Evolutionary conservation across 345 rosid genomes (phyloP), one percentile per base, ranked within the genome.

Genomic region (Excoecaria cochinchinensis): DNA sequence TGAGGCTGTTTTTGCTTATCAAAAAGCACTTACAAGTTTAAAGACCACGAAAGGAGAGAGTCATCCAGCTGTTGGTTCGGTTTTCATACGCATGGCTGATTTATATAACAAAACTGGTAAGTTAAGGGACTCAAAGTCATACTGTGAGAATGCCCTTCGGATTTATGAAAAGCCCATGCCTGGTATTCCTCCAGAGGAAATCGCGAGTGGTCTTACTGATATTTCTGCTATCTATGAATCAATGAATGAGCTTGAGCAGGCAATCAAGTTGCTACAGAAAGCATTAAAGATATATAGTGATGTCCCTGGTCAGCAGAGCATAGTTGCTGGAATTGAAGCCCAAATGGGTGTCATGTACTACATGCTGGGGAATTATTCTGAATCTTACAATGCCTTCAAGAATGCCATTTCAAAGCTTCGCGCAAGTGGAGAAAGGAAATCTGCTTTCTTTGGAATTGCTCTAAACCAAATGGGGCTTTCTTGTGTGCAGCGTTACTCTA

Each of bases 381-480:
- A 95, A 19, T 89, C 97, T 58, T 91, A 95, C 70, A 79, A 77
- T 80, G 83, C 84, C 55, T 86, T 95, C 82, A 88, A 89, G 70
- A 84, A 82, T 16, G 91, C 98, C 9, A 76, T 91, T 53, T 82
- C 89, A 0, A 93, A 89, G 81, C 90, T 95, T 50, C 90, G 97
- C 4, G 89, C 87, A 36, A 81, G 89, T 2, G 98, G 97, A 19
- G 98, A 93, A 84, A 95, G 87, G 73, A 90, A 88, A 69, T 85
- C 98, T 0, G 92, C 96, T 3, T 77, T 89, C 77, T 91, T 93
- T 31, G 99, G 98, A 65, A 87, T 93, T 62, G 87, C 93, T 44
- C 78, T 93, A 82, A 95, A 93, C 82, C 99, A 95, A 67, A 89
- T 91, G 96, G 99, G 99, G 16, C 91, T 95, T 5, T 84, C 90